Conservation (phyloP, 2,329 filamentous ascomycete species). For the Pestalotiopsis fici region DNA sequence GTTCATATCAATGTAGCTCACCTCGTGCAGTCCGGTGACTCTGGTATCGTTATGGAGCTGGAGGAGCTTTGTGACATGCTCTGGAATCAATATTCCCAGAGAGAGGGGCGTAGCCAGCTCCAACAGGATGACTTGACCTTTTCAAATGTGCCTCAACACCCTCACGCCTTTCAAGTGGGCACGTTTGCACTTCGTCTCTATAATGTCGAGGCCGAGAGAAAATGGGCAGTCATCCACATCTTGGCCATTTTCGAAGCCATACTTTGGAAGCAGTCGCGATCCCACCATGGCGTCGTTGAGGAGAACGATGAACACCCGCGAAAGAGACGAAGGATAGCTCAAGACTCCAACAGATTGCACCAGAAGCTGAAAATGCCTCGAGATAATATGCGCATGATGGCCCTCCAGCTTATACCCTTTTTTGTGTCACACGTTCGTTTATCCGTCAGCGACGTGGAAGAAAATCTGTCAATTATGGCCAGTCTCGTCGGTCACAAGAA, state of each 20-base stretch:
- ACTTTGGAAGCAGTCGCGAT: conserved; percentile 30
- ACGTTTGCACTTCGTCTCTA: conserved; percentile 56
- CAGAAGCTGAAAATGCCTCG: conserved; percentile 49
- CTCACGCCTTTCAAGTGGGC: conserved; percentile 46
- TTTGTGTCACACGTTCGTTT: conserved; percentile 49
- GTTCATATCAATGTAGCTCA: conserved; percentile 64
- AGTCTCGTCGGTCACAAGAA: conserved; percentile 70
- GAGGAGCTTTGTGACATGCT: conserved; percentile 70
- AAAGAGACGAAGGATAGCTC: conserved; percentile 50
- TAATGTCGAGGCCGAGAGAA: conserved; percentile 55
- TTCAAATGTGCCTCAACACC: conserved; percentile 41
- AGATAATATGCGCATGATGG: conserved; percentile 46
- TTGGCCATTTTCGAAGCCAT: conserved; percentile 59
- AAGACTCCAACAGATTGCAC: conserved; percentile 45
- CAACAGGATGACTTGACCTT: conserved; percentile 78
- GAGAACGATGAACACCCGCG: conserved; percentile 46
- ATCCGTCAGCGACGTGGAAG: conserved; percentile 51
- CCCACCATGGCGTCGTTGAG: conserved; percentile 17
- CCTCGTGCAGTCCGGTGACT: conserved; percentile 46
- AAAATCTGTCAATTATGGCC: conserved; percentile 59
- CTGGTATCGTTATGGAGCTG: conserved; percentile 46
- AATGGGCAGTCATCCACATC: conserved; percentile 61
- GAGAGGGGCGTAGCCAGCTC: conserved; percentile 70
- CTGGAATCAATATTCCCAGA: conserved; percentile 75
- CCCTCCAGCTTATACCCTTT: conserved; percentile 60